Evolutionary conservation across 73 alveolate genomes (phyloP).

Genomic region (Paramecium caudatum): DNA sequence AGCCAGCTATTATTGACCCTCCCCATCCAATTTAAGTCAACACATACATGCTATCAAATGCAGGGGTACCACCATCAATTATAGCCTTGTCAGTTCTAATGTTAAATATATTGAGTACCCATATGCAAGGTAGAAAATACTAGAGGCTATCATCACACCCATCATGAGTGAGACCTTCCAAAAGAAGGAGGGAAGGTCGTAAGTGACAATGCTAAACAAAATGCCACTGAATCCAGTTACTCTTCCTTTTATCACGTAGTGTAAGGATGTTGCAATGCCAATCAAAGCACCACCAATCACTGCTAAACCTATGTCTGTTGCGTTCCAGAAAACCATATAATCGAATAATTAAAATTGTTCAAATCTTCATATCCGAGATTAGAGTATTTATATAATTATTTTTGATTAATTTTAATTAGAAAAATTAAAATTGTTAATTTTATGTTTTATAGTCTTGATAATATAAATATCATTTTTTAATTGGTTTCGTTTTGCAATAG

Average conservation of each 20-base stretch:
- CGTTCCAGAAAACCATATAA: slow-evolving; percentile 57
- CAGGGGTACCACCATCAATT: slow-evolving; percentile 67
- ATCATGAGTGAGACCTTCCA: slow-evolving; percentile 81
- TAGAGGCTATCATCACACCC: slow-evolving; percentile 79
- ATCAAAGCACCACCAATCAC: slow-evolving; percentile 87
- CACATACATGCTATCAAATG: slow-evolving; percentile 74
- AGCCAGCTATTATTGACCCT: slow-evolving; percentile 90
- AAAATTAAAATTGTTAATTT: too few relatives aligned
- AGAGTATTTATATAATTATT: too few relatives aligned
- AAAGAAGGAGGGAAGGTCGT: slow-evolving; percentile 68
- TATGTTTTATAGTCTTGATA: too few relatives aligned
- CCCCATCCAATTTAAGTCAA: slow-evolving; percentile 77
- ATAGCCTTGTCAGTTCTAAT: slow-evolving; percentile 44
- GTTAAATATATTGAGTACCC: slow-evolving; percentile 39
- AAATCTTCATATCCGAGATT: too few relatives aligned
- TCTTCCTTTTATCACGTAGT: slow-evolving; percentile 83
- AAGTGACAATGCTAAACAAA: slow-evolving; percentile 73
- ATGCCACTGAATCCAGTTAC: slow-evolving; percentile 90
- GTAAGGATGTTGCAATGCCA: slow-evolving; percentile 83
- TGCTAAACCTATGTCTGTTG: slow-evolving; percentile 68
- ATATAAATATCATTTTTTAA: slow-evolving; percentile 25
- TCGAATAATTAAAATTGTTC: slow-evolving; percentile 34
- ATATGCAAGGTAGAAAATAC: slow-evolving; percentile 72
- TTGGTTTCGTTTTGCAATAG: neutral
- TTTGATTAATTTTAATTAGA: too few relatives aligned